A percentile compares a stretch with the other conserved stretches of the same genome.
These are phyloP conservation scores for Gracilaria gracilis DNA, from an alignment of 23 red algal species.

Conservation along the genomic window DNA sequence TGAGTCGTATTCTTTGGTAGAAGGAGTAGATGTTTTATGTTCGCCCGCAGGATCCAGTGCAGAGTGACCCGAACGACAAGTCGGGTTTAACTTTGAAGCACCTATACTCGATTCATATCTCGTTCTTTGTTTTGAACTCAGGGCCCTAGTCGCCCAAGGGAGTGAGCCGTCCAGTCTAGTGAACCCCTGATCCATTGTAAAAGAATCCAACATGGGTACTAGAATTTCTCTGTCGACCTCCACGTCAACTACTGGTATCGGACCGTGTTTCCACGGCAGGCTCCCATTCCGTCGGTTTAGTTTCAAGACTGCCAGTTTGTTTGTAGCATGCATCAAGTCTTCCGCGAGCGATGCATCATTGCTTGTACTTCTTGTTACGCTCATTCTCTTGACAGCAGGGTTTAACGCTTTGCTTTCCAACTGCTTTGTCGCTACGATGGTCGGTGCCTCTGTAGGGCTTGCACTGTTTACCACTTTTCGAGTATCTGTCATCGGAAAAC, in stretches of 20 bases:
- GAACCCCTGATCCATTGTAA: conserved; percentile 2
- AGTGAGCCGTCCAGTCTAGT: conserved; percentile 1
- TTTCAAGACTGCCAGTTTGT: not conserved
- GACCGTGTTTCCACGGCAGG: conserved; percentile 5
- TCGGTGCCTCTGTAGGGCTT: not conserved
- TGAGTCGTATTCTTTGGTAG: not conserved
- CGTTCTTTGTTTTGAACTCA: not conserved
- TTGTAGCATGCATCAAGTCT: not conserved
- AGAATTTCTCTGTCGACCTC: not conserved
- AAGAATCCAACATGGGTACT: not conserved
- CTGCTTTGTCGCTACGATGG: not conserved
- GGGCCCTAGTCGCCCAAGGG: not conserved
- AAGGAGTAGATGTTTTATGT: not conserved
- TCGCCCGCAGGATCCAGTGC: not conserved
- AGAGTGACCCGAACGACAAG: not conserved
- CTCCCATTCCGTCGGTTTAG: not conserved
- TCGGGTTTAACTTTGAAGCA: not conserved
- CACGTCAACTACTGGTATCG: too few species aligned
- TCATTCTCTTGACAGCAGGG: not conserved
- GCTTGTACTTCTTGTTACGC: not conserved
- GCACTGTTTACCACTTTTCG: not conserved
- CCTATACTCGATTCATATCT: not conserved
- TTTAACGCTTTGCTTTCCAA: not conserved
- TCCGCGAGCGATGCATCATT: not conserved
- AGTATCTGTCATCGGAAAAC: not conserved